Conservation (phyloP, 495 filamentous ascomycete genomes). For the Talaromyces adpressus region DNA sequence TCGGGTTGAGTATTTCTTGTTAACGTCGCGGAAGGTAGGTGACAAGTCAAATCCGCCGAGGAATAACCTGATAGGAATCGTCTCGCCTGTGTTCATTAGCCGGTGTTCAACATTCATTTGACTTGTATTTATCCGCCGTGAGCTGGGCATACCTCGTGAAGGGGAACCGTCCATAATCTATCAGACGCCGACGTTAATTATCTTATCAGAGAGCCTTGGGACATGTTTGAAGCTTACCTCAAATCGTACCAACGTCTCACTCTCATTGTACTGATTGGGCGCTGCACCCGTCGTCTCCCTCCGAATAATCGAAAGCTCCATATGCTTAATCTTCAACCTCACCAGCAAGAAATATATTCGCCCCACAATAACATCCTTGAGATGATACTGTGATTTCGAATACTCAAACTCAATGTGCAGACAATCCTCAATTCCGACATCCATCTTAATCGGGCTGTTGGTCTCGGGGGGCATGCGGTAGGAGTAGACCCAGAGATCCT, state of each 20-base stretch:
- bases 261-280: constrained; percentile 99
- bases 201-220: constrained; percentile 3
- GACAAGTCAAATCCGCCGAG: constrained; percentile 97
- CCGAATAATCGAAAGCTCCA: constrained; percentile 97
- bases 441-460: constrained; percentile 99
- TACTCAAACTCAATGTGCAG: constrained; percentile 99
- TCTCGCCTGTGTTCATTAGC: constrained; percentile 55
- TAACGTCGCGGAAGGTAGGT: constrained; percentile 97
- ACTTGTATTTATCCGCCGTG: not conserved
- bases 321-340: constrained; percentile 98
- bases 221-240: constrained; percentile 54
- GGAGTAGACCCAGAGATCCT: constrained; percentile 99
- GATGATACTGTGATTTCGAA: constrained; percentile 96
- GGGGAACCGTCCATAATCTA: constrained; percentile 99
- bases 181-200: not conserved
- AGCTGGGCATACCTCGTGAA: constrained; percentile 58
- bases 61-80: constrained; percentile 96
- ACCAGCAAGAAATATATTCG: constrained; percentile 98
- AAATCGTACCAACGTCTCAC: constrained; percentile 94
- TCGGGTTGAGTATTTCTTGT: constrained; percentile 98
- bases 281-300: constrained; percentile 93
- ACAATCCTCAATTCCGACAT: constrained; percentile 98
- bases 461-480: constrained; percentile 98
- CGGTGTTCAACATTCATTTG: not conserved
- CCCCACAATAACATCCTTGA: constrained; percentile 99